These are phyloP conservation scores for Moringa oleifera DNA, from an alignment of 345 rosid species.

Conservation along the genomic window DNA sequence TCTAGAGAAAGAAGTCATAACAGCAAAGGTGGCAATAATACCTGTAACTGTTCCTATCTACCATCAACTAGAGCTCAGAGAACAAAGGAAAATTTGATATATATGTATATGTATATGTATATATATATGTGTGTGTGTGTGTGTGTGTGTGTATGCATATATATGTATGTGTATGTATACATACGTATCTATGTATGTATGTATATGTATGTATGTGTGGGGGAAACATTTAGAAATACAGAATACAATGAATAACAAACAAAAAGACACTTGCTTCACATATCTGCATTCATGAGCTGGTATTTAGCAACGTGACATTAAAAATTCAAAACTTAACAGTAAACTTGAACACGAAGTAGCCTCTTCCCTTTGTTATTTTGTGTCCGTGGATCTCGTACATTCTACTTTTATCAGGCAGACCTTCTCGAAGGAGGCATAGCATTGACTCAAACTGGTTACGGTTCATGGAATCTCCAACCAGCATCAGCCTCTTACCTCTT, in stretches of 20 bases:
- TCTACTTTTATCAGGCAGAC: constrained; percentile 55
- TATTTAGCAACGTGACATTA: neutral
- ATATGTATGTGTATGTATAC: too few species aligned
- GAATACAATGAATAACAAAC: neutral
- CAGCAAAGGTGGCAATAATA: too few species aligned
- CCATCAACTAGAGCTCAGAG: too few species aligned
- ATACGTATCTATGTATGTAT: too few species aligned
- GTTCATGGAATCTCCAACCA: constrained; percentile 97
- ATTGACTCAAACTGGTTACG: constrained; percentile 90
- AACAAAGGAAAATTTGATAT: too few species aligned
- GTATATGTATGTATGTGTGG: too few species aligned
- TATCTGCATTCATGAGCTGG: neutral
- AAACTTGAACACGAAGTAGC: constrained; percentile 70
- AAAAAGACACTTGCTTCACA: neutral
- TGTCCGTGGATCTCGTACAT: constrained; percentile 79
- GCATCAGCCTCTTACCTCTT: constrained; percentile 74
- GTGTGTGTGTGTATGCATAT: too few species aligned
- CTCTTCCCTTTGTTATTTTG: constrained; percentile 84
- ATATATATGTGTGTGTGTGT: too few species aligned
- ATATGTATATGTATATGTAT: too few species aligned
- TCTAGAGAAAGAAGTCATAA: too few species aligned
- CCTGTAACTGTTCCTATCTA: too few species aligned
- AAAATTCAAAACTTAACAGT: constrained; percentile 36
- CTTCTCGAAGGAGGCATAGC: constrained; percentile 79
- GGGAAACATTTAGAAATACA: neutral